These are phyloP conservation scores for Salix koriyanagi DNA, from an alignment of 345 rosid genomes.

Conservation along the genomic window DNA sequence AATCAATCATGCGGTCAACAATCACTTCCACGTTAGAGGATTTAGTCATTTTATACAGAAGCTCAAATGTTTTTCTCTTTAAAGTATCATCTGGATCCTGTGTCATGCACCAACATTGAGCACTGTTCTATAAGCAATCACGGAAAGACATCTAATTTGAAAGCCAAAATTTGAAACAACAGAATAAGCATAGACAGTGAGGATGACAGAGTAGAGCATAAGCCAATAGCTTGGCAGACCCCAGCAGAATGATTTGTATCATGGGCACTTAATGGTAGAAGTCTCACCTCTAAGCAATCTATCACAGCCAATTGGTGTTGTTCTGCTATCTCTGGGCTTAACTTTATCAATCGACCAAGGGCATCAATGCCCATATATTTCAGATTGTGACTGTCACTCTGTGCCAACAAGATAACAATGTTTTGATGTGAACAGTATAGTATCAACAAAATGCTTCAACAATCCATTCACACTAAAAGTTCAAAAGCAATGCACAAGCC, in stretches of 20 bases:
- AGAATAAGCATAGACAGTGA: not conserved
- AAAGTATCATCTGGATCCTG: constrained; percentile 99
- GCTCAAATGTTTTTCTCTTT: constrained; percentile 91
- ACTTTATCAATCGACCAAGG: constrained; percentile 84
- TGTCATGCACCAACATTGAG: constrained; percentile 13
- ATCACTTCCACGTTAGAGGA: constrained; percentile 95
- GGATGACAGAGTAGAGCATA: not conserved
- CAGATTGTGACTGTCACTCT: constrained; percentile 96
- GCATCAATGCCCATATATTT: constrained; percentile 97
- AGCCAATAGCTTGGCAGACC: constrained; percentile 1
- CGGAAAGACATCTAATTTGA: not conserved
- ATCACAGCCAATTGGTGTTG: constrained; percentile 98
- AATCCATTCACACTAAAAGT: not conserved
- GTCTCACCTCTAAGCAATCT: constrained; percentile 94
- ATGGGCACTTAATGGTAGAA: constrained; percentile 10
- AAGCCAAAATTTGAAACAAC: not conserved
- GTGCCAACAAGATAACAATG: constrained; percentile 39
- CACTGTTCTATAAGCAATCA: not conserved
- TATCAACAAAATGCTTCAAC: not conserved
- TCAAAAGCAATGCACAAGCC: constrained; percentile 8
- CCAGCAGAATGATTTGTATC: not conserved
- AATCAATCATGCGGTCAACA: constrained; percentile 96
- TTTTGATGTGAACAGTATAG: not conserved
- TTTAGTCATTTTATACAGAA: constrained; percentile 95
- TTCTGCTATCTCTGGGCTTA: constrained; percentile 89